phyloP scores from a whole-genome alignment of 768 basidiomycete species.

The Xerocomus spinulosus region DNA sequence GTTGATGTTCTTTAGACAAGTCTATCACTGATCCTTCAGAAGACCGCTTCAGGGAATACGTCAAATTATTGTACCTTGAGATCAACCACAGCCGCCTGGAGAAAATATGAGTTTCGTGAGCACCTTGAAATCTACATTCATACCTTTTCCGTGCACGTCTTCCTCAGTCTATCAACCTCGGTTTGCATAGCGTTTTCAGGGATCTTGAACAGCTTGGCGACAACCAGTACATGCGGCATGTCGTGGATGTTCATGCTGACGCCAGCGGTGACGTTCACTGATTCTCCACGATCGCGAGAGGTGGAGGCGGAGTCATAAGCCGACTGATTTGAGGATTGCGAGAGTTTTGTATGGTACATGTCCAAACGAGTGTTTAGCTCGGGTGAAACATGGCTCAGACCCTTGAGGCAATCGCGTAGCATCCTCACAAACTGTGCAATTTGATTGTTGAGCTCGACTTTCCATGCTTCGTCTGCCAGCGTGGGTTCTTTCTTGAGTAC shows the following conservation, averaged over 20 bases:
- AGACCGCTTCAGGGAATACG: neutral
- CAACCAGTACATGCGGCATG: constrained; percentile 71
- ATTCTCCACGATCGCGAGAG: constrained; percentile 51
- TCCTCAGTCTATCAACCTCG: constrained; percentile 65
- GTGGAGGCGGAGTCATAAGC: constrained; percentile 62
- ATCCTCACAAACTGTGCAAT: constrained; percentile 86
- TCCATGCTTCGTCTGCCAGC: constrained; percentile 84
- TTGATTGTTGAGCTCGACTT: constrained; percentile 87
- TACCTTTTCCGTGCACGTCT: constrained; percentile 75
- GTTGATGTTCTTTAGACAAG: constrained; percentile 88
- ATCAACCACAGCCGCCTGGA: constrained; percentile 77
- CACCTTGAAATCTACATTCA: neutral
- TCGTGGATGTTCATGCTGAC: constrained; percentile 51
- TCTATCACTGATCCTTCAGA: constrained; percentile 34
- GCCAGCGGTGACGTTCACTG: constrained; percentile 36
- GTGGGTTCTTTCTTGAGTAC: constrained; percentile 88
- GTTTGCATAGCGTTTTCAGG: constrained; percentile 60
- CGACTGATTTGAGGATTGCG: constrained; percentile 59
- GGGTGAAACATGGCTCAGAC: constrained; percentile 70
- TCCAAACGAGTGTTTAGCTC: constrained; percentile 82
- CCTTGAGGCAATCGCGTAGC: constrained; percentile 72
- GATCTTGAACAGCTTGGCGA: constrained; percentile 72
- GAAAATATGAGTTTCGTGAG: constrained; percentile 2
- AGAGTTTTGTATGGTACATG: constrained; percentile 76
- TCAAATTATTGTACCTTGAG: constrained; percentile 57